phyloP scores from a whole-genome alignment of 306 rosid genomes.

The Quercus wislizeni region DNA sequence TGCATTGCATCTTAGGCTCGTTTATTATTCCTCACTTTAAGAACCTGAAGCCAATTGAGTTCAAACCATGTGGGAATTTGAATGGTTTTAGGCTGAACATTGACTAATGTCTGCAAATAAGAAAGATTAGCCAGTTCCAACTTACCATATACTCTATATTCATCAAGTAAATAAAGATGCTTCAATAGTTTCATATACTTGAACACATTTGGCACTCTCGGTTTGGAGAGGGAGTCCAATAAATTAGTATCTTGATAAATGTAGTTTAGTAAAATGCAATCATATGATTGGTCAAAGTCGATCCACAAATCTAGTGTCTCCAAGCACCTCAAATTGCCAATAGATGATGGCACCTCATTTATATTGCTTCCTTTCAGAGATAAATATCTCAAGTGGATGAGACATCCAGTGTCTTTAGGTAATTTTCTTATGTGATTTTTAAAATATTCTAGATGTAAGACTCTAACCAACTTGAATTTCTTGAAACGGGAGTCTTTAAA shows the following conservation, averaged over 20 bases:
- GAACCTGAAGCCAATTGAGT: conserved; percentile 23
- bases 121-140: conserved; percentile 28
- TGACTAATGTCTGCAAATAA: conserved; percentile 47
- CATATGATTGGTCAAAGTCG: too few species aligned
- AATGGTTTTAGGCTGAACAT: background rate
- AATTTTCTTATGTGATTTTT: conserved; percentile 21
- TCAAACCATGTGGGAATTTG: background rate
- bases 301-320: conserved; percentile 44
- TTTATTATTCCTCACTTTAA: too few species aligned
- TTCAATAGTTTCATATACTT: conserved; percentile 36
- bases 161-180: conserved; percentile 45
- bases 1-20: too few species aligned
- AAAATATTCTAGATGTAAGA: conserved; percentile 46
- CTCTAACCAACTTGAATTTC: conserved; percentile 44
- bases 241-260: too few species aligned
- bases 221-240: conserved; percentile 22
- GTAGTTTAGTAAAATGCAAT: too few species aligned
- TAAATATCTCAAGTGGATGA: conserved; percentile 42
- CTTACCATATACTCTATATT: conserved; percentile 18
- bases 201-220: conserved; percentile 36
- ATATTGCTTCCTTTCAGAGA: conserved; percentile 37
- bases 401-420: conserved; percentile 46
- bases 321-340: conserved; percentile 47
- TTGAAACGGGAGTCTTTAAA: conserved; percentile 31
- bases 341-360: conserved; percentile 41